A percentile compares a stretch with the other conserved stretches of the same genome.
These are phyloP conservation scores for Primulina huaijiensis DNA, from an alignment of 257 asterid species.

Conservation along the genomic window DNA sequence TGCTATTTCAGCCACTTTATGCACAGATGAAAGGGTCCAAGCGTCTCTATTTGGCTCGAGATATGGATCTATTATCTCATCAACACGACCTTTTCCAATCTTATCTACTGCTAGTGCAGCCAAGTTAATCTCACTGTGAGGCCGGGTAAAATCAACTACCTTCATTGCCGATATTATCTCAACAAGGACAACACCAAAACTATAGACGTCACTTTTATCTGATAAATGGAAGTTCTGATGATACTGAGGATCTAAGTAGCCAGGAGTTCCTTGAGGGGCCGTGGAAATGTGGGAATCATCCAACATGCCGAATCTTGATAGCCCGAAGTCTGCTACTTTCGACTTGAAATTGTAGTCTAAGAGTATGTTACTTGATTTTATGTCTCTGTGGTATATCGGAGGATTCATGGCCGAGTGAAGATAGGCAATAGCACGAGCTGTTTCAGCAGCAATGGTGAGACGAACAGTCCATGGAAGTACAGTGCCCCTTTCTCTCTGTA, in stretches of 20 bases:
- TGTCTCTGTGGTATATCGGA: constrained; percentile 71
- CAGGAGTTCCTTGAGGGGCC: constrained; percentile 81
- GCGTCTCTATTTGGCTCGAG: constrained; percentile 72
- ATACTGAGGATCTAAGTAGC: constrained; percentile 75
- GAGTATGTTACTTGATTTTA: constrained; percentile 72
- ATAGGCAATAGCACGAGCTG: constrained; percentile 66
- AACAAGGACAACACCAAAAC: constrained; percentile 71
- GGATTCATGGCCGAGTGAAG: constrained; percentile 66
- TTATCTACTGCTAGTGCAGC: constrained; percentile 68
- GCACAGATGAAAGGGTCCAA: constrained; percentile 68
- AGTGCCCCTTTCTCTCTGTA: constrained; percentile 51
- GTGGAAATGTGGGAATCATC: constrained; percentile 78
- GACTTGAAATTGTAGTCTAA: constrained; percentile 56
- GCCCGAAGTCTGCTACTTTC: constrained; percentile 74
- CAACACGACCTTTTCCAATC: constrained; percentile 65
- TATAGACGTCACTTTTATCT: constrained; percentile 75
- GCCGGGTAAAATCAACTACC: constrained; percentile 63
- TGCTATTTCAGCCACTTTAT: constrained; percentile 65
- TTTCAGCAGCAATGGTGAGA: constrained; percentile 63
- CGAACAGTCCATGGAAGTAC: constrained; percentile 73
- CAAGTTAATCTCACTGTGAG: constrained; percentile 59
- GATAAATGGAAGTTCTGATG: constrained; percentile 76
- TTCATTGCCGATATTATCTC: constrained; percentile 63
- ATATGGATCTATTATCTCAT: constrained; percentile 67
- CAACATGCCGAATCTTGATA: constrained; percentile 63